Evolutionary conservation across 805 yeast genomes (phyloP), one percentile per base, ranked within the genome.

Genomic region (Metschnikowia arizonensis): DNA sequence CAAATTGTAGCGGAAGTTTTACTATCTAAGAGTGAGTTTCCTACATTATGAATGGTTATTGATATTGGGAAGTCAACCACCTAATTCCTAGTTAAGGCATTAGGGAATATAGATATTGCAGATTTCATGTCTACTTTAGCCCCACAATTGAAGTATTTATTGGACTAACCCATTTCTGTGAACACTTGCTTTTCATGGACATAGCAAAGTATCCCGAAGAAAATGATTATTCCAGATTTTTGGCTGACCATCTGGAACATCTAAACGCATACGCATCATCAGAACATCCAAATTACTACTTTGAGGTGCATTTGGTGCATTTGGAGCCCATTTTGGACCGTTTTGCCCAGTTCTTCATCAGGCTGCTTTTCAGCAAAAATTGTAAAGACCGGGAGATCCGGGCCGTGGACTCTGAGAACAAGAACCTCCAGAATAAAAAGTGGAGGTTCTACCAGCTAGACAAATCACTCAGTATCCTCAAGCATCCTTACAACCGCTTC

Each of bases 391-490:
- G 97, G 46, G 99, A 91, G 65, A 85, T 91, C 56, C 79, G 82
- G 51, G 98, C 98, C 1, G 98, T 91, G 8, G 97, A 91, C 64
- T 85, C 96, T 31, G 99, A 91, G 67, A 88, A 91, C 69, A 91
- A 89, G 63, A 91, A 91, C 62, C 71, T 93, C 42, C 98, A 93
- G 64, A 85, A 77, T 60, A 98, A 91, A 64, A 61, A 68, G 36
- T 89, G 98, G 97, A 79, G 98, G 58, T 66, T 88, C 40, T 83
- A 83, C 58, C 98, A 91, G 66, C 72, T 91, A 42, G 90, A 86
- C 45, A 85, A 87, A 65, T 75, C 83, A 41, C 69, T 83, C 30
- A 74, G 93, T 14, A 88, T 85, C 62, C 78, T 80, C 1, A 58
- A 66, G 0, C 98, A 93, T 65, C 97, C 98, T 0, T 86, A 79